Evolutionary conservation across 2,329 filamentous ascomycete genomes (phyloP).

Genomic region (Tolypocladium ovalisporum): DNA sequence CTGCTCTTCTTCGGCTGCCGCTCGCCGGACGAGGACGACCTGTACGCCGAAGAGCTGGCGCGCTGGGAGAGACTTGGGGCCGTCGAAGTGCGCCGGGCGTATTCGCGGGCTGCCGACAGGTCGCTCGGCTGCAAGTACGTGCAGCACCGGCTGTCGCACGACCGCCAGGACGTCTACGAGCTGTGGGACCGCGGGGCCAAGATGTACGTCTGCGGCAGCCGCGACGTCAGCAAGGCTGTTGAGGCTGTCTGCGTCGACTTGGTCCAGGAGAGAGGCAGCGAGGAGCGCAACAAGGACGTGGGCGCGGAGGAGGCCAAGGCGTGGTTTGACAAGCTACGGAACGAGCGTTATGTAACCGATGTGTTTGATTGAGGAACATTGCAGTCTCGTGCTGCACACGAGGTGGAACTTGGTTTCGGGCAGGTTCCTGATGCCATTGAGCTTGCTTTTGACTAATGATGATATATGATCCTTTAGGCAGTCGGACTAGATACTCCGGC

Average conservation of each 20-base stretch:
- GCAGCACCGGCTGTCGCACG: slow-evolving; percentile 29
- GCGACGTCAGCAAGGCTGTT: slow-evolving; percentile 36
- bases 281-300: slow-evolving; percentile 11
- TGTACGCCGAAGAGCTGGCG: slow-evolving; percentile 49
- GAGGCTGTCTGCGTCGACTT: slow-evolving; percentile 26
- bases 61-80: slow-evolving; percentile 49
- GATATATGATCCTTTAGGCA: neutral
- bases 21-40: slow-evolving; percentile 38
- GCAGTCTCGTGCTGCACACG: neutral
- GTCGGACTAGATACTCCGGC: neutral
- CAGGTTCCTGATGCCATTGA: neutral
- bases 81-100: slow-evolving; percentile 49
- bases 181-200: slow-evolving; percentile 36
- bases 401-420: neutral
- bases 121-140: slow-evolving; percentile 38
- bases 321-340: slow-evolving; percentile 39
- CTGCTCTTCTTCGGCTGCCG: slow-evolving; percentile 58
- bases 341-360: slow-evolving; percentile 48
- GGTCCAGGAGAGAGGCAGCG: slow-evolving; percentile 19
- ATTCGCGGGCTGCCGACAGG: slow-evolving; percentile 31
- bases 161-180: slow-evolving; percentile 22
- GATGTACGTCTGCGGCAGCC: slow-evolving; percentile 55
- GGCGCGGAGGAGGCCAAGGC: slow-evolving; percentile 27
- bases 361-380: slow-evolving; percentile 52
- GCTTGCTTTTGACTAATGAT: neutral